Conservation (phyloP, 495 filamentous ascomycete species). For the Jackrogersella multiformis region DNA sequence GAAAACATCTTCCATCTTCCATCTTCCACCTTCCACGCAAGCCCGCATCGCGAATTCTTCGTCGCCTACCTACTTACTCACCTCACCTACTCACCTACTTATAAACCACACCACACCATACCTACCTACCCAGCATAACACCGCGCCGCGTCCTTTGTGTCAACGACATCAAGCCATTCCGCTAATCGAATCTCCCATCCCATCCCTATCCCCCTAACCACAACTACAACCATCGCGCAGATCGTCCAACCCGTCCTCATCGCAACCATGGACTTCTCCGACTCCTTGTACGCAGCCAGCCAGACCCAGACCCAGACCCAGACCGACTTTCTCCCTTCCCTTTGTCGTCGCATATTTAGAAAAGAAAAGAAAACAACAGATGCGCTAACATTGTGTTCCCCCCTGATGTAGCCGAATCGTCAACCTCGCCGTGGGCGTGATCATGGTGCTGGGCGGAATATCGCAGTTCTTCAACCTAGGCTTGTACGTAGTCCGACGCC, state of each 20-base stretch:
- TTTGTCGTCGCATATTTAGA: conserved; percentile 6
- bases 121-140: no score
- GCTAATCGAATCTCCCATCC: not conserved
- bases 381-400: conserved; percentile 30
- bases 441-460: conserved; percentile 92
- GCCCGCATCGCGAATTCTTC: conserved; percentile 4
- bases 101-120: not conserved
- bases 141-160: conserved; percentile 16
- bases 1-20: not conserved
- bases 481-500: conserved; percentile 57
- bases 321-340: not conserved
- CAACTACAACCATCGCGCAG: no score
- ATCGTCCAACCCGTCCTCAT: no score
- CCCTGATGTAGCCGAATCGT: conserved; percentile 77
- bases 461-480: conserved; percentile 78
- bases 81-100: not conserved
- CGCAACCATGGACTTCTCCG: conserved; percentile 56
- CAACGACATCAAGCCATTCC: not conserved
- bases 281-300: conserved; percentile 53
- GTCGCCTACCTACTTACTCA: not conserved
- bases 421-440: conserved; percentile 85
- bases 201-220: no score
- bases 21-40: not conserved
- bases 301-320: not conserved
- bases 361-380: not conserved